These are phyloP conservation scores for Eleusine indica DNA, from an alignment of 176 grass and related monocot species.

Conservation along the genomic window DNA sequence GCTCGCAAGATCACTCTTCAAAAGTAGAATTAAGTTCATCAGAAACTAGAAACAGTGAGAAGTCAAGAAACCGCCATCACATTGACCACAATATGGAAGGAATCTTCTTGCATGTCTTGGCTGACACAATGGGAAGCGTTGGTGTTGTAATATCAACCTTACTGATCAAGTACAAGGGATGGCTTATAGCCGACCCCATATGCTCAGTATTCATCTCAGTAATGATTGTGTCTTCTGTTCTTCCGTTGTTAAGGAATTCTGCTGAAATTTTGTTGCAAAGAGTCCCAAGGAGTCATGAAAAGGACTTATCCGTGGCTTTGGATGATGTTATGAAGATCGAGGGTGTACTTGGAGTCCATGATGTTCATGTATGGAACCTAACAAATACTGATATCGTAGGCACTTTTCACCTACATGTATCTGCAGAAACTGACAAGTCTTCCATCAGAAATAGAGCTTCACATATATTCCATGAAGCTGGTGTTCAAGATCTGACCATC, in stretches of 20 bases:
- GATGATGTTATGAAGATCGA: slow-evolving; percentile 69
- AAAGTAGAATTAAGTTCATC: slow-evolving; percentile 32
- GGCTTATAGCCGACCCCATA: slow-evolving; percentile 90
- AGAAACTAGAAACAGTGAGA: slow-evolving; percentile 34
- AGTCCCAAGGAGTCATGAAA: slow-evolving; percentile 81
- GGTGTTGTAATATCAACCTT: slow-evolving; percentile 93
- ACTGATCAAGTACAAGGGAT: slow-evolving; percentile 96
- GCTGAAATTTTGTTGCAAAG: slow-evolving; percentile 98
- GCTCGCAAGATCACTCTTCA: slow-evolving; percentile 32
- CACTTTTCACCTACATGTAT: slow-evolving; percentile 73
- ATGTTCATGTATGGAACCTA: slow-evolving; percentile 94
- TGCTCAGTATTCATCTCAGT: slow-evolving; percentile 98
- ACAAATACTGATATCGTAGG: slow-evolving; percentile 94
- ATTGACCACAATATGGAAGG: slow-evolving; percentile 98
- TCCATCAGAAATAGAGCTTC: slow-evolving; percentile 59
- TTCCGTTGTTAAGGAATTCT: slow-evolving; percentile 91
- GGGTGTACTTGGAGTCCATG: slow-evolving; percentile 63
- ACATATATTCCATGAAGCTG: slow-evolving; percentile 67
- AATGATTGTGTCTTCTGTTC: slow-evolving; percentile 86
- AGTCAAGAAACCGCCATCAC: slow-evolving; percentile 55
- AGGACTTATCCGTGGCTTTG: slow-evolving; percentile 69
- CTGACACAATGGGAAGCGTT: slow-evolving; percentile 95
- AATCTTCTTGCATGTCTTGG: slow-evolving; percentile 98
- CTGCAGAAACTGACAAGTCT: slow-evolving; percentile 57
- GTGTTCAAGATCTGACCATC: slow-evolving; percentile 83